These are phyloP conservation scores for Cyberlindnera euphorbiae DNA, from an alignment of 805 yeast genomes.

Conservation along the genomic window DNA sequence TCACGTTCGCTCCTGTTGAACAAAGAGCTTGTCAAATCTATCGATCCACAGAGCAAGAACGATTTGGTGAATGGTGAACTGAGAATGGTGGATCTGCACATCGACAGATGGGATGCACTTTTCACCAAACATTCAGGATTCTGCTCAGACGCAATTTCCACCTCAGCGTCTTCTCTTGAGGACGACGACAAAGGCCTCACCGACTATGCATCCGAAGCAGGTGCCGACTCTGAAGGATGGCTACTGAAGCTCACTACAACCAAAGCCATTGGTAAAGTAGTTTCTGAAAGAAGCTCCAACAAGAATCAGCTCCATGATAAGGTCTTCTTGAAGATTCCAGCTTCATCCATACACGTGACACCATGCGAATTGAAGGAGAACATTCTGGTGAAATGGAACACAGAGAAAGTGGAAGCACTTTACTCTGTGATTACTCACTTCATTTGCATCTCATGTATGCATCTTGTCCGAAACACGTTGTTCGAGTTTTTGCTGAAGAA, in stretches of 20 bases:
- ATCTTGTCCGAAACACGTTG: conserved; percentile 39
- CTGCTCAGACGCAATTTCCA: background rate
- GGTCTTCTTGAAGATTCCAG: conserved; percentile 30
- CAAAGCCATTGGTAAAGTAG: conserved; percentile 25
- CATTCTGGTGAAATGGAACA: conserved; percentile 23
- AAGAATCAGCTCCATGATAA: conserved; percentile 25
- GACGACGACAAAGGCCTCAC: conserved; percentile 28
- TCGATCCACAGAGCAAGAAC: conserved; percentile 31
- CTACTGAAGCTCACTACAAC: conserved; percentile 5
- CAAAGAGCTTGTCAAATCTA: conserved; percentile 30
- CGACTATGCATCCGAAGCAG: conserved; percentile 19
- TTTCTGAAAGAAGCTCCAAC: conserved; percentile 30
- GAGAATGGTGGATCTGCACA: conserved; percentile 28
- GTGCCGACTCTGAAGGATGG: conserved; percentile 10
- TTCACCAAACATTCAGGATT: background rate
- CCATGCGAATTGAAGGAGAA: conserved; percentile 21
- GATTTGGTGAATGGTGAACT: conserved; percentile 37
- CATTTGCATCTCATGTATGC: conserved; percentile 39
- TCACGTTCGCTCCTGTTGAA: conserved; percentile 41
- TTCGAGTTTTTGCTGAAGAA: conserved; percentile 22
- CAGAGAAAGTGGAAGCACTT: conserved; percentile 28
- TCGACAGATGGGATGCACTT: conserved; percentile 18
- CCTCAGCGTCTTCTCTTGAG: conserved; percentile 29
- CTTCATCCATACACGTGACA: conserved; percentile 20
- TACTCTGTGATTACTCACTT: conserved; percentile 41